Conservation (phyloP, 1,284 basidiomycete species). For the Lentinula novae-zelandiae region DNA sequence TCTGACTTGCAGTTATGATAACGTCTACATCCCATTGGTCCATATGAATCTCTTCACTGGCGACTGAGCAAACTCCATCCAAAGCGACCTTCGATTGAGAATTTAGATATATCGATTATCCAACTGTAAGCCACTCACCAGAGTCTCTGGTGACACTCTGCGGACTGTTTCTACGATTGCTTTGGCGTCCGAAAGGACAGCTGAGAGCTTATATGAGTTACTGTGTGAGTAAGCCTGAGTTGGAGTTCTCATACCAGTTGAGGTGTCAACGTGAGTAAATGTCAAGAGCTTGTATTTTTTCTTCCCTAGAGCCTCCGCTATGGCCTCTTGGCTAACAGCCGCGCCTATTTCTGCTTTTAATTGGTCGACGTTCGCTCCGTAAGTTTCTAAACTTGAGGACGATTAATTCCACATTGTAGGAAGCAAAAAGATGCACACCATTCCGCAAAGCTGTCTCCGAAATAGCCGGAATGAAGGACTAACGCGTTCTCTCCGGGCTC, state of each 20-base stretch:
- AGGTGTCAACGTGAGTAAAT: slow-evolving; percentile 94
- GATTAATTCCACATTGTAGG: not conserved
- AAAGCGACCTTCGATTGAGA: slow-evolving; percentile 57
- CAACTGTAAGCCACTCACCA: slow-evolving; percentile 42
- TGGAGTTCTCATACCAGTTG: slow-evolving; percentile 53
- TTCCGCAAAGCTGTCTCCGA: slow-evolving; percentile 82
- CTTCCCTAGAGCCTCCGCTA: slow-evolving; percentile 73
- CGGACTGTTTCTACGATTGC: slow-evolving; percentile 75
- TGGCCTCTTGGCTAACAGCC: slow-evolving; percentile 58
- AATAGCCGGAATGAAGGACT: slow-evolving; percentile 85
- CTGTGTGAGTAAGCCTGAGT: not conserved
- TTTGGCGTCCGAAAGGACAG: slow-evolving; percentile 85
- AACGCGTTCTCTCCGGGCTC: slow-evolving; percentile 80
- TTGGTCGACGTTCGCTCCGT: slow-evolving; percentile 89
- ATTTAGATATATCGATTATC: not conserved
- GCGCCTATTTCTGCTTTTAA: slow-evolving; percentile 82
- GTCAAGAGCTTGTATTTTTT: slow-evolving; percentile 92
- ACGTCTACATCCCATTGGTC: slow-evolving; percentile 95
- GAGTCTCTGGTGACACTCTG: slow-evolving; percentile 80
- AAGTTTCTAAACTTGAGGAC: slow-evolving; percentile 69
- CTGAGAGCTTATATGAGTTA: slow-evolving; percentile 28
- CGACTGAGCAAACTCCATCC: slow-evolving; percentile 95
- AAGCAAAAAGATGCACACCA: slow-evolving; percentile 46
- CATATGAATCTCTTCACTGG: slow-evolving; percentile 92
- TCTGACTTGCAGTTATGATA: slow-evolving; percentile 89